Conservation (phyloP, 2,329 filamentous ascomycete species). For the Colletotrichum sp. region DNA sequence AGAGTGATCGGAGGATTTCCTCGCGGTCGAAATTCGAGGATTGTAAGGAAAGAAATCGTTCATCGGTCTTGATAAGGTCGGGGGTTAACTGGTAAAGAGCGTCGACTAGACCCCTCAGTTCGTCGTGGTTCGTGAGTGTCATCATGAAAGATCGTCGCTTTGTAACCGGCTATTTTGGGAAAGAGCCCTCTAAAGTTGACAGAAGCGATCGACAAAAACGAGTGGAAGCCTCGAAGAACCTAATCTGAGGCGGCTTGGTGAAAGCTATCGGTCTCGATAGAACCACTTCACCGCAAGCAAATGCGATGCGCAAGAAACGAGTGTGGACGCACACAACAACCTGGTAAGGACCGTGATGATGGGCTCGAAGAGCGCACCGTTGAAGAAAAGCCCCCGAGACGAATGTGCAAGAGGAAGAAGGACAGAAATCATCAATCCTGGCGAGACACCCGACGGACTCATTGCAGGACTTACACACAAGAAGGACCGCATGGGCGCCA, state of each 20-base stretch:
- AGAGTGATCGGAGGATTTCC: slow-evolving; percentile 26
- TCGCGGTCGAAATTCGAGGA: not conserved
- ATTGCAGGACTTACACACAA: not conserved
- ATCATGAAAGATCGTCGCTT: not conserved
- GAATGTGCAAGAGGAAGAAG: not conserved
- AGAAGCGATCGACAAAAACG: not conserved
- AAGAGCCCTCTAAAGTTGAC: not conserved
- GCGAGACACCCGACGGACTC: not conserved
- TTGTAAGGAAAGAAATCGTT: not conserved
- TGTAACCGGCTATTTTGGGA: not conserved
- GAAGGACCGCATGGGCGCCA: not conserved
- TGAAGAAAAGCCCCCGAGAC: not conserved
- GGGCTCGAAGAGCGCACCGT: not conserved
- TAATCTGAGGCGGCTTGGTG: not conserved
- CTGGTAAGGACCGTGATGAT: not conserved
- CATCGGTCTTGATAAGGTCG: not conserved
- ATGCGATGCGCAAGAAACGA: not conserved
- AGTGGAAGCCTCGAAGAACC: not conserved
- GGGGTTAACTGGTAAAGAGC: not conserved
- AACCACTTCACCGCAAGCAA: not conserved
- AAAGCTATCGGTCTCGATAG: not conserved
- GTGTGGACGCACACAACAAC: not conserved
- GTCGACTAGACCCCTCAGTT: not conserved
- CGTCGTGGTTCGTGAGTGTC: not conserved
- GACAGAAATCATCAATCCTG: not conserved